Conservation (phyloP, 192 early-diverging fungal species). For the Coemansia sp. region DNA sequence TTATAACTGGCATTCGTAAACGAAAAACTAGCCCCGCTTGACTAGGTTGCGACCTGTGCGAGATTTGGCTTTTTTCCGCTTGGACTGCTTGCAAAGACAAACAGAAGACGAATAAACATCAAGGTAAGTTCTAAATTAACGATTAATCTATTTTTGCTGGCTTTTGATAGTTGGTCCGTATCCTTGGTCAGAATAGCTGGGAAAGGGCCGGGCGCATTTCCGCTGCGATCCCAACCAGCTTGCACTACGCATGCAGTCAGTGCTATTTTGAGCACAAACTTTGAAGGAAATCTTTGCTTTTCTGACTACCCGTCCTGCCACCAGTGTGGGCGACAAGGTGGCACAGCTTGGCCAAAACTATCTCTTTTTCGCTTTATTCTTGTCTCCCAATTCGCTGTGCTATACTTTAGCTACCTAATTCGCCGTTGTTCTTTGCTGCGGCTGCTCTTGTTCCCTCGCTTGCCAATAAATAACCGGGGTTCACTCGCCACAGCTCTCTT, state of each 20-base stretch:
- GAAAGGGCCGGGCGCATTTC: neutral
- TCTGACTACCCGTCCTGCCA: neutral
- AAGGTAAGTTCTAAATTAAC: neutral
- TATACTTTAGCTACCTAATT: neutral
- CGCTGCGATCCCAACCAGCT: constrained; percentile 1
- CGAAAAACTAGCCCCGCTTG: no score
- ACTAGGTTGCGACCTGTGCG: no score
- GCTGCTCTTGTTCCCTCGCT: neutral
- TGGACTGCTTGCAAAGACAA: no score
- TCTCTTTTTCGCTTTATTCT: neutral
- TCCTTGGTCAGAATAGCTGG: neutral
- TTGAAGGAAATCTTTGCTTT: constrained; percentile 5
- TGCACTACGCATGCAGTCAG: constrained; percentile 1
- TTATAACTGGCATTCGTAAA: no score
- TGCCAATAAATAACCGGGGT: neutral
- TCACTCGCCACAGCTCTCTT: constrained; percentile 7
- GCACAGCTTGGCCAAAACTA: neutral
- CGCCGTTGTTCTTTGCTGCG: neutral
- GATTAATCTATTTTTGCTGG: neutral
- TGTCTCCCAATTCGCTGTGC: neutral
- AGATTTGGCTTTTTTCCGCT: no score
- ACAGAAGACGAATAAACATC: no score
- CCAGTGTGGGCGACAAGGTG: neutral
- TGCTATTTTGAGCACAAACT: neutral
- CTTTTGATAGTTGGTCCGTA: neutral